phyloP scores from a whole-genome alignment of 495 filamentous ascomycete genomes.

The Aspergillus nanangensis region DNA sequence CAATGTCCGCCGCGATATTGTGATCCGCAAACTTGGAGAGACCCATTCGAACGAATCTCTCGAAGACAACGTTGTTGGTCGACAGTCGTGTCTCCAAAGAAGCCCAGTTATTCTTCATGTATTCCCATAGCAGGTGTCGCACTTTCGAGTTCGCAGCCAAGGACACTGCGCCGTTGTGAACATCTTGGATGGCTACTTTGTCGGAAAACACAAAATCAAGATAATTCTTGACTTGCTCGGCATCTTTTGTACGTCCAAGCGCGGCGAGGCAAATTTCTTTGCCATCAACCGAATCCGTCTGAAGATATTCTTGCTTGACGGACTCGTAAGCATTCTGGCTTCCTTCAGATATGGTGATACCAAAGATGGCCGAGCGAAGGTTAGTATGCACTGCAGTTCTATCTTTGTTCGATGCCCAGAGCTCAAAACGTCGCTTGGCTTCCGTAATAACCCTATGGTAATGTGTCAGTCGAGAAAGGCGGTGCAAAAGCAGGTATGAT shows the following conservation, averaged over 20 bases:
- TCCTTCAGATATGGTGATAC: slow-evolving; percentile 65
- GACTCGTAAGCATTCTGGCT: slow-evolving; percentile 63
- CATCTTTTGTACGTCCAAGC: slow-evolving; percentile 68
- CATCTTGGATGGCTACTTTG: slow-evolving; percentile 72
- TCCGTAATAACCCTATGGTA: slow-evolving; percentile 56
- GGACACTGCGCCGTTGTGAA: slow-evolving; percentile 71
- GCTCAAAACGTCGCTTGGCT: slow-evolving; percentile 68
- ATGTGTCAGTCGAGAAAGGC: slow-evolving; percentile 16
- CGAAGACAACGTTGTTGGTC: slow-evolving; percentile 78
- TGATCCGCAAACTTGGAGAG: slow-evolving; percentile 72
- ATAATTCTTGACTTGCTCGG: slow-evolving; percentile 62
- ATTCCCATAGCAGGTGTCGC: slow-evolving; percentile 74
- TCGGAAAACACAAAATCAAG: slow-evolving; percentile 78
- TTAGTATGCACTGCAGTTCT: slow-evolving; percentile 70
- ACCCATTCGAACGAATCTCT: slow-evolving; percentile 75
- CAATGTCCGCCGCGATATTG: slow-evolving; percentile 69
- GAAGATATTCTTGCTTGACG: slow-evolving; percentile 77
- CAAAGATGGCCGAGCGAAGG: slow-evolving; percentile 75
- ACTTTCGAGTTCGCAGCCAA: slow-evolving; percentile 67
- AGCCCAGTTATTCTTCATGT: slow-evolving; percentile 75
- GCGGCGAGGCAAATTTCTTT: slow-evolving; percentile 78
- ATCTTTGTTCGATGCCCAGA: slow-evolving; percentile 63
- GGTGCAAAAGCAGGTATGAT: background rate
- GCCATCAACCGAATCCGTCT: slow-evolving; percentile 79
- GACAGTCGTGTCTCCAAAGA: slow-evolving; percentile 62